Conservation (phyloP, 2,329 filamentous ascomycete species). For the Trichoderma afroharzianum region DNA sequence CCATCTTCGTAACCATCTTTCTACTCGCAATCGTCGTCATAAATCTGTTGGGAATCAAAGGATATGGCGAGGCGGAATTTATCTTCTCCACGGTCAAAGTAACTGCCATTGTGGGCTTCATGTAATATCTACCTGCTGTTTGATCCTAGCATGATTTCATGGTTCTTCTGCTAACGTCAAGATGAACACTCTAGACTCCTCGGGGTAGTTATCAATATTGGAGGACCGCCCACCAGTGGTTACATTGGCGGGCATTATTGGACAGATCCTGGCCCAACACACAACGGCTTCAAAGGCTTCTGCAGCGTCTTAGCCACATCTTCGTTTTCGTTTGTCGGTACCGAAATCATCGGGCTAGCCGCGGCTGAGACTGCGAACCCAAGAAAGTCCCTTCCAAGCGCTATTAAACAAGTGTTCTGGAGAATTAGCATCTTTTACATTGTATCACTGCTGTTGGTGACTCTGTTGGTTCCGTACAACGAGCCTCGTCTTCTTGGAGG, state of each 20-base stretch:
- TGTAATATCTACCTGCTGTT: neutral
- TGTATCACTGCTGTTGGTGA: constrained; percentile 1
- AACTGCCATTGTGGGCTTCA: constrained; percentile 4
- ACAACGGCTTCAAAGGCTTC: constrained; percentile 1
- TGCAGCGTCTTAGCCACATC: neutral
- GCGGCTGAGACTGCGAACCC: constrained; percentile 2
- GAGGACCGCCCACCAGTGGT: neutral
- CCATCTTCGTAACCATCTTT: neutral
- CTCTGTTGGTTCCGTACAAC: neutral
- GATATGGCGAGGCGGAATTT: constrained; percentile 1
- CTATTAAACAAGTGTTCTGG: constrained; percentile 7
- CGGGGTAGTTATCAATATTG: neutral
- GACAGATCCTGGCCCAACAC: neutral
- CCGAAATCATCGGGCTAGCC: neutral
- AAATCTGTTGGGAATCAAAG: neutral
- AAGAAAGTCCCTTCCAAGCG: neutral
- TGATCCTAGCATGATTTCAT: neutral
- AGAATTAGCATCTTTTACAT: constrained; percentile 1
- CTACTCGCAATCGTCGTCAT: neutral
- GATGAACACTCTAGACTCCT: neutral
- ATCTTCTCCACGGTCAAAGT: constrained; percentile 4
- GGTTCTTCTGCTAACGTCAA: neutral
- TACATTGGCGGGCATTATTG: constrained; percentile 1
- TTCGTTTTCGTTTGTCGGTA: constrained; percentile 1
- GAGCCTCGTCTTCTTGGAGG: neutral